Conservation (phyloP, 805 yeast genomes). For the Hermanozyma aechmeae region DNA sequence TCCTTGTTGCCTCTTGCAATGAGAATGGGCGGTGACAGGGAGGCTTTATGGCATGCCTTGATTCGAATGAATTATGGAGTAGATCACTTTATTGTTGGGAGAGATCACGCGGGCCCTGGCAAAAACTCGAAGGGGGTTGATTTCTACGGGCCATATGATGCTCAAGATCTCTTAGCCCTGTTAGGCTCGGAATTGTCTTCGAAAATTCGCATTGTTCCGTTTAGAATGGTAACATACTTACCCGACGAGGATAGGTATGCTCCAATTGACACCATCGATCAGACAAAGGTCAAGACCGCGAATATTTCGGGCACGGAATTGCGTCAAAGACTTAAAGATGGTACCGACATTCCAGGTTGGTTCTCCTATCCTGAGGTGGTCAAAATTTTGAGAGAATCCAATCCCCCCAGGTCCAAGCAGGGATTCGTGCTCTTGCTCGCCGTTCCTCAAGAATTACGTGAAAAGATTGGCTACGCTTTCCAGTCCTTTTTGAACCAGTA, state of each 20-base stretch:
- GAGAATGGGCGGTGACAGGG: slow-evolving; percentile 99
- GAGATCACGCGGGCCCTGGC: slow-evolving; percentile 99
- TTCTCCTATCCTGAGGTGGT: slow-evolving; percentile 96
- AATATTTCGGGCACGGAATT: slow-evolving; percentile 94
- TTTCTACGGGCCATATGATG: slow-evolving; percentile 95
- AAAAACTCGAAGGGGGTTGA: slow-evolving; percentile 79
- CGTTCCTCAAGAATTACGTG: slow-evolving; percentile 49
- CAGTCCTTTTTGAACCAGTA: slow-evolving; percentile 87
- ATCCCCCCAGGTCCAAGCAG: slow-evolving; percentile 85
- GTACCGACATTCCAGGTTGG: slow-evolving; percentile 91
- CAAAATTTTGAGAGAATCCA: slow-evolving; percentile 77
- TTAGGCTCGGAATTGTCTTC: slow-evolving; percentile 63
- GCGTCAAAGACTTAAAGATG: slow-evolving; percentile 77
- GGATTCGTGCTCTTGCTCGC: slow-evolving; percentile 72
- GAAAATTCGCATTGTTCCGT: slow-evolving; percentile 80
- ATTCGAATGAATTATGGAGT: slow-evolving; percentile 96
- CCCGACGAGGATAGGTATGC: slow-evolving; percentile 94
- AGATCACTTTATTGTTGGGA: slow-evolving; percentile 93
- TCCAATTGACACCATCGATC: slow-evolving; percentile 86
- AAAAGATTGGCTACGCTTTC: slow-evolving; percentile 53
- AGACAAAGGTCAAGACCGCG: slow-evolving; percentile 63
- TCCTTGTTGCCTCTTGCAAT: slow-evolving; percentile 88
- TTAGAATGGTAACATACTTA: slow-evolving; percentile 92
- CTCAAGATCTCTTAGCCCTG: slow-evolving; percentile 77
- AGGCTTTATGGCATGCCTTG: slow-evolving; percentile 97